These are phyloP conservation scores for Cymbomonas tetramitiformis DNA, from an alignment of 139 green algal species.

Conservation along the genomic window DNA sequence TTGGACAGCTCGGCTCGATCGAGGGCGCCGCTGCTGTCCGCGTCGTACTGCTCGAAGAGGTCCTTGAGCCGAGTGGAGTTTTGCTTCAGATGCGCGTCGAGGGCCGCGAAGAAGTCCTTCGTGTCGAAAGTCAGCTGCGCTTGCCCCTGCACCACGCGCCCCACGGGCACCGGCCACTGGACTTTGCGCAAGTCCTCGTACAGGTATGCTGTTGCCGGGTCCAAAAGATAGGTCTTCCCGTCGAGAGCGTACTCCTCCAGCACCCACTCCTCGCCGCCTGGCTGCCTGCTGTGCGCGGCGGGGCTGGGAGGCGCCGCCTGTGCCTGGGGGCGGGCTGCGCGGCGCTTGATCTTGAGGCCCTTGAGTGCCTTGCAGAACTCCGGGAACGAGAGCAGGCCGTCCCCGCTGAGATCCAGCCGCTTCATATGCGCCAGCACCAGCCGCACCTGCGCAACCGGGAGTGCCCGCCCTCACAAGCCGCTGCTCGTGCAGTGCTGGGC, in stretches of 20 bases:
- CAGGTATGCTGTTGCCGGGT: not conserved
- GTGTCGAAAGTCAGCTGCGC: too few species aligned
- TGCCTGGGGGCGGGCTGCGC: too few species aligned
- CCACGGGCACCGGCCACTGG: too few species aligned
- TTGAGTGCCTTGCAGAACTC: not conserved
- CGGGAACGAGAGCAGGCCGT: not conserved
- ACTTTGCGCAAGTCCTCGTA: too few species aligned
- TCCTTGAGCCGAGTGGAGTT: constrained; percentile 19
- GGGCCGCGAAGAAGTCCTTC: constrained; percentile 24
- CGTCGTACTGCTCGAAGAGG: constrained; percentile 20
- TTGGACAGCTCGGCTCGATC: constrained; percentile 20
- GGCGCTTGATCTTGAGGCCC: not conserved
- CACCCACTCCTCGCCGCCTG: not conserved
- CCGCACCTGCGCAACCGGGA: too few species aligned
- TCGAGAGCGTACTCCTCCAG: not conserved
- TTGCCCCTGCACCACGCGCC: too few species aligned
- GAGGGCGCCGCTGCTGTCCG: constrained; percentile 20
- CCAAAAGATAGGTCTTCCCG: not conserved
- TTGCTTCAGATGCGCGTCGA: constrained; percentile 25
- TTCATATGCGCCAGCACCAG: not conserved
- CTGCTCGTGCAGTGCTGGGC: too few species aligned
- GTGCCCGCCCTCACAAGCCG: too few species aligned
- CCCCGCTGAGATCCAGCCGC: not conserved
- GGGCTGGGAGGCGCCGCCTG: not conserved
- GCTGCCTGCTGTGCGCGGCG: not conserved